A percentile compares a stretch with the other conserved stretches of the same genome.
phyloP scores from a whole-genome alignment of 2,329 filamentous ascomycete genomes.

The Botrytis elliptica region DNA sequence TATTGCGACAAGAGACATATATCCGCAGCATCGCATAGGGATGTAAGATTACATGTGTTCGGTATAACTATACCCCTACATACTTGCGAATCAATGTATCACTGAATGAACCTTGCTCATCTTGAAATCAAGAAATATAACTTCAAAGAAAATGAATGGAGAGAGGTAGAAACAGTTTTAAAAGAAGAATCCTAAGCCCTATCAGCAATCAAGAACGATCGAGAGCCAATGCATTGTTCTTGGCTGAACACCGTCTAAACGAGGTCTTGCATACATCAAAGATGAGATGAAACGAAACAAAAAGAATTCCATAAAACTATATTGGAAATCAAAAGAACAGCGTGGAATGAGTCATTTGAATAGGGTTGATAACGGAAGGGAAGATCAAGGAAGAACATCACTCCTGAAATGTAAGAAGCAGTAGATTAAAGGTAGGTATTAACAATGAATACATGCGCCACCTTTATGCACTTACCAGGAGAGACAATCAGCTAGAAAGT shows the following conservation, averaged over 20 bases:
- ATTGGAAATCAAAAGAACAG: neutral
- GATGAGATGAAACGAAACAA: constrained; percentile 7
- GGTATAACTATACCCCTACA: neutral
- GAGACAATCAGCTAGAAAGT: neutral
- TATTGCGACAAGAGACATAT: neutral
- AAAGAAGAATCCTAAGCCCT: neutral
- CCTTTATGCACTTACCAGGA: neutral
- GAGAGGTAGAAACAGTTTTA: neutral
- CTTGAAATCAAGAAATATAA: neutral
- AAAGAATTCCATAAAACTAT: neutral
- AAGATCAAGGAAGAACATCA: neutral
- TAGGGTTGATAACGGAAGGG: neutral
- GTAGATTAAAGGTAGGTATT: neutral
- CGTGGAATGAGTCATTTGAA: neutral
- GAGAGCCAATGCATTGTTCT: constrained; percentile 12
- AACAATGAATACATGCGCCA: neutral
- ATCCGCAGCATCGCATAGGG: neutral
- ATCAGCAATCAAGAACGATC: constrained; percentile 7
- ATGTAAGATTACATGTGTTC: neutral
- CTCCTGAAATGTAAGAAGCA: neutral
- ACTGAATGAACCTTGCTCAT: neutral
- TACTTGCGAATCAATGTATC: constrained; percentile 9
- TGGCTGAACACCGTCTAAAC: neutral
- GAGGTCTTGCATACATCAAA: neutral
- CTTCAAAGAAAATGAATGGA: neutral